Base-by-base conservation (phyloP, 805 yeast genomes). In the Schizosaccharomyces osmophilus region DNA sequence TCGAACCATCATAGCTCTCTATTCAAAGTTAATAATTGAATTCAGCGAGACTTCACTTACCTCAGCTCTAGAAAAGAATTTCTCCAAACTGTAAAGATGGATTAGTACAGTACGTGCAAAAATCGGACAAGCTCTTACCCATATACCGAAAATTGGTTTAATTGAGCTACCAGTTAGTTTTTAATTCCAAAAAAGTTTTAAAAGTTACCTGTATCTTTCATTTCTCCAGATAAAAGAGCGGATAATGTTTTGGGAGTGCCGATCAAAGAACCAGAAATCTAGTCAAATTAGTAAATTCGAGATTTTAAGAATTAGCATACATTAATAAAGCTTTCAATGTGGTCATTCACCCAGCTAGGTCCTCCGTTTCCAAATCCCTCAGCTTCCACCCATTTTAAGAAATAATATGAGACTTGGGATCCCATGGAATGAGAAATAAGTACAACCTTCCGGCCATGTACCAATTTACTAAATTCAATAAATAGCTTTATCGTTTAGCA, bases 371-470 rank as follows among this genome's bases (percentile, higher is more conserved):
- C 98, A 67, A 79, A 87, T 62, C 96, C 97, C 60, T 77, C 75
- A 0, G 97, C 96, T 71, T 93, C 98, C 5, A 79, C 97, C 98
- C 98, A 93, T 72, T 93, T 88, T 74, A 93, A 71, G 69, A 93
- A 93, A 70, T 86, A 93, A 69, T 80, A 87, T 1, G 84, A 79
- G 45, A 93, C 79, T 72, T 93, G 97, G 0, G 95, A 78, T 1
- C 98, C 98, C 98, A 93, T 93, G 0, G 97, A 90, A 70, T 93
- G 98, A 26, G 95, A 94, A 22, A 82, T 78, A 17, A 93, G 67
- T n/a, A 84, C 82, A 1, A 85, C 74, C 67, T 88, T 90, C 62
- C 79, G 75, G 61, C 88, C 82, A 5, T 78, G 78, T 22, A 74
- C 66, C 17, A 70, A 67, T 64, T 77, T 74, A 63, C 75, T 76